These are phyloP conservation scores for Candida germanica DNA, from an alignment of 805 yeast species.

Conservation along the genomic window DNA sequence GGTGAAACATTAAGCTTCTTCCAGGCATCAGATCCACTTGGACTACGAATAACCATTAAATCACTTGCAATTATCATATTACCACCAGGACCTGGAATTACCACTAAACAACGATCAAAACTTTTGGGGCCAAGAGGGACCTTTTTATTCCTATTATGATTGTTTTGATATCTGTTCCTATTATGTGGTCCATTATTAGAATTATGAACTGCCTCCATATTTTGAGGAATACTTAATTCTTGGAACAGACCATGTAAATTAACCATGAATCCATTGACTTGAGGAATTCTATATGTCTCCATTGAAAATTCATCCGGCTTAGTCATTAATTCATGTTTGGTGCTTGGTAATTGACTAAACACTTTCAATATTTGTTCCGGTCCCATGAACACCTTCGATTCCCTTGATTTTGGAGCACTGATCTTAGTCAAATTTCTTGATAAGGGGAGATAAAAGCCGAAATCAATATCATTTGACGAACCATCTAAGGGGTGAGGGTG, in stretches of 20 bases:
- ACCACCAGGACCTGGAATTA: conserved; percentile 66
- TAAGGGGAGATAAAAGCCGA: conserved; percentile 66
- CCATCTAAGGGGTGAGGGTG: conserved; percentile 48
- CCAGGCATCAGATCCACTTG: conserved; percentile 60
- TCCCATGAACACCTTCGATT: conserved; percentile 63
- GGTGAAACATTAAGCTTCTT: conserved; percentile 12
- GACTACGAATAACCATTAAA: conserved; percentile 63
- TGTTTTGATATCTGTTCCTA: conserved; percentile 18
- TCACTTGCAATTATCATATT: conserved; percentile 85
- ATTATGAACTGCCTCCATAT: conserved; percentile 14
- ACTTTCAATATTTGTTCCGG: conserved; percentile 57
- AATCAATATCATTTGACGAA: conserved; percentile 23
- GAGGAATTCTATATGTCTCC: conserved; percentile 72
- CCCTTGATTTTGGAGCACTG: conserved; percentile 51
- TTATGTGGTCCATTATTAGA: conserved; percentile 9
- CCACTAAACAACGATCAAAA: conserved; percentile 83
- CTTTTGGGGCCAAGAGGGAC: conserved; percentile 56
- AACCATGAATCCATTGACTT: conserved; percentile 73
- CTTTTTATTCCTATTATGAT: conserved; percentile 27
- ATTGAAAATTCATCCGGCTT: conserved; percentile 68
- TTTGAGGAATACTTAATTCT: conserved; percentile 60
- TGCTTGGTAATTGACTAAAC: conserved; percentile 70
- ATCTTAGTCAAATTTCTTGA: conserved; percentile 77
- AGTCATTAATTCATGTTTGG: conserved; percentile 66
- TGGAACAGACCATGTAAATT: conserved; percentile 81